Base-by-base conservation (phyloP, 345 rosid genomes). In the Populus deltoides region DNA sequence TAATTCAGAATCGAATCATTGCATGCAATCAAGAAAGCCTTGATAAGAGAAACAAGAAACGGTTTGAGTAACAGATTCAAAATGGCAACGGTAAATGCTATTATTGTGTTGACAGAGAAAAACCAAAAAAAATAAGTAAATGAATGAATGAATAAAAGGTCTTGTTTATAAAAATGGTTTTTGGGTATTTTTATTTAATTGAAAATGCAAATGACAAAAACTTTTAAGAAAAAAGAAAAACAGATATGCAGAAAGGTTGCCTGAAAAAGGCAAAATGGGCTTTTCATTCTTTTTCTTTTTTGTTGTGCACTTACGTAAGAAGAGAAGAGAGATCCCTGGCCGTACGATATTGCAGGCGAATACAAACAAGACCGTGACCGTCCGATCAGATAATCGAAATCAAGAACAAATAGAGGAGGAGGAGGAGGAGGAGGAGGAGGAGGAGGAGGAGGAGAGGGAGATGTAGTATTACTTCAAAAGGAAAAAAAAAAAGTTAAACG, bases 341-440 rank as follows among this genome's bases (percentile, higher is more conserved):
- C 85, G 88, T 80, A 84, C 77, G 90, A 86, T 81, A 59, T n/a
- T 55, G 75, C 38, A 67, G 66, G 27, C 55, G 62, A 70, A 10
- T 69, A n/a, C 4, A 70, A 77, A 83, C 77, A 80, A 83, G 89
- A 86, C 84, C 83, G 75, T 69, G 75, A 78, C 84, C 85, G 90
- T 79, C 82, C 67, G 83, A 80, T 86, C 78, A 76, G 12, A 59
- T 39, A 61, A 39, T 33, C 1, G n/a, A 69, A 31, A 73, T 24
- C 25, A 16, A 73, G 18, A 61, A 22, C 38, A 25, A 18, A 33
- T 77, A 47, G 3, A 15, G 10, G 45, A 7, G 16, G 66, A n/a
- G 8, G 27, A 18, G 17, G 22, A 24, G 49, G 25, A 11, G 49
- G 6, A 11, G 7, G 39, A 2, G 22, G 63, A 35, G 8, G 25